These are phyloP conservation scores for Pyrenochaeta sp. DNA, from an alignment of 2,329 filamentous ascomycete genomes.

Conservation along the genomic window DNA sequence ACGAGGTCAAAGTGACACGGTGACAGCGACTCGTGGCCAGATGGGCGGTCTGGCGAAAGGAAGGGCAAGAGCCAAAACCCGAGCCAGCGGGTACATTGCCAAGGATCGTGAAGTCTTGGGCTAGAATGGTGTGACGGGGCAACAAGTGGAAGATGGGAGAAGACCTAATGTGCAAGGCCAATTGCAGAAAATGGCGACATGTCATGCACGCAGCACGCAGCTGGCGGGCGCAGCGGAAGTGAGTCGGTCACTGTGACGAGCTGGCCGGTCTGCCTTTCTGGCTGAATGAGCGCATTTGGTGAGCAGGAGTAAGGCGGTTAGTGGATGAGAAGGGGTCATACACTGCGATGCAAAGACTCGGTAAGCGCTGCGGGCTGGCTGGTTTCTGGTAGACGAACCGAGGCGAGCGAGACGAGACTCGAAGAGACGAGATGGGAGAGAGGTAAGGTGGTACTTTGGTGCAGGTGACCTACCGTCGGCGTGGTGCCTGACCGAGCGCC, in stretches of 20 bases:
- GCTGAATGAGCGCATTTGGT: constrained; percentile 4
- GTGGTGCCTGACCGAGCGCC: constrained; percentile 11
- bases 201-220: constrained; percentile 10
- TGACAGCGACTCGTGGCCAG: not conserved
- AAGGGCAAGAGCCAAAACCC: not conserved
- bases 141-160: not conserved
- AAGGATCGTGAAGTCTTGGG: constrained; percentile 41
- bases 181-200: constrained; percentile 32
- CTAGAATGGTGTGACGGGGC: constrained; percentile 29
- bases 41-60: constrained; percentile 1
- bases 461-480: constrained; percentile 8
- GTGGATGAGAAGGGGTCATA: not conserved
- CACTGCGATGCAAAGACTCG: too few relatives aligned
- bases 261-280: too few relatives aligned
- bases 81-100: constrained; percentile 17
- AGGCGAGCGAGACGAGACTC: too few relatives aligned
- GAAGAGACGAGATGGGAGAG: too few relatives aligned
- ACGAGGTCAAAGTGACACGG: too few relatives aligned
- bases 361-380: constrained; percentile 16
- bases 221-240: too few relatives aligned
- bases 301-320: too few relatives aligned
- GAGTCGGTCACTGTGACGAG: constrained; percentile 11
- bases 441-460: too few relatives aligned
- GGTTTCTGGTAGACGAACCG: too few relatives aligned
- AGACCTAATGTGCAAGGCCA: constrained; percentile 24